Conservation (phyloP, 495 filamentous ascomycete genomes). For the Penicillium waksmanii region DNA sequence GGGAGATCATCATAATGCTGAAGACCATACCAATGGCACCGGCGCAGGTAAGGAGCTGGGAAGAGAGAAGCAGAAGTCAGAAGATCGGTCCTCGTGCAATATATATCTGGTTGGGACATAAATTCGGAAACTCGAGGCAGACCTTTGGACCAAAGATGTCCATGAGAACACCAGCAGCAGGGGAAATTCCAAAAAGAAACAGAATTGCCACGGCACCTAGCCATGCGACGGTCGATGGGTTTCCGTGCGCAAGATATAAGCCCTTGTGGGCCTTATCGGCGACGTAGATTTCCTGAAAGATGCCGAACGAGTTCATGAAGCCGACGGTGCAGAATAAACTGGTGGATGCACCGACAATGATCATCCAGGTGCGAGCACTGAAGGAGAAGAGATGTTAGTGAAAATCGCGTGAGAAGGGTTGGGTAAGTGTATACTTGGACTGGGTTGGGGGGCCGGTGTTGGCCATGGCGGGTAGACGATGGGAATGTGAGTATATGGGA, state of each 20-base stretch:
- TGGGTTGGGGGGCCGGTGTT: not conserved
- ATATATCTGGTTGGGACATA: too few species aligned
- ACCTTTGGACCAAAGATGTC: slow-evolving; percentile 45
- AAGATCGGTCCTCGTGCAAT: too few species aligned
- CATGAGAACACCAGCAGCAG: slow-evolving; percentile 38
- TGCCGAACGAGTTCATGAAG: slow-evolving; percentile 56
- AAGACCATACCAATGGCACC: slow-evolving; percentile 42
- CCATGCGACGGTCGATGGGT: slow-evolving; percentile 61
- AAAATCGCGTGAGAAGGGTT: not conserved
- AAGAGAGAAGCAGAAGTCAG: not conserved
- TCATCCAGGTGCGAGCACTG: not conserved
- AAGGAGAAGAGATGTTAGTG: not conserved
- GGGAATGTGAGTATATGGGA: not conserved
- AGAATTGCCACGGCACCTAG: slow-evolving; percentile 57
- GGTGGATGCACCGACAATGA: slow-evolving; percentile 28
- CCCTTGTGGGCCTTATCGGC: slow-evolving; percentile 35
- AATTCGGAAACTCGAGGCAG: not conserved
- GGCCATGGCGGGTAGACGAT: not conserved
- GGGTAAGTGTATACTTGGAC: not conserved
- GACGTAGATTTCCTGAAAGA: slow-evolving; percentile 64
- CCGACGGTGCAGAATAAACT: slow-evolving; percentile 58
- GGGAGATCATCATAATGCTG: slow-evolving; percentile 58
- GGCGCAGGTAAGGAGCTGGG: slow-evolving; percentile 32
- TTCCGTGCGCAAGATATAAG: slow-evolving; percentile 38
- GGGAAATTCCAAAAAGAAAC: slow-evolving; percentile 41